phyloP scores from a whole-genome alignment of 768 basidiomycete genomes.

The Ramaria sp. region DNA sequence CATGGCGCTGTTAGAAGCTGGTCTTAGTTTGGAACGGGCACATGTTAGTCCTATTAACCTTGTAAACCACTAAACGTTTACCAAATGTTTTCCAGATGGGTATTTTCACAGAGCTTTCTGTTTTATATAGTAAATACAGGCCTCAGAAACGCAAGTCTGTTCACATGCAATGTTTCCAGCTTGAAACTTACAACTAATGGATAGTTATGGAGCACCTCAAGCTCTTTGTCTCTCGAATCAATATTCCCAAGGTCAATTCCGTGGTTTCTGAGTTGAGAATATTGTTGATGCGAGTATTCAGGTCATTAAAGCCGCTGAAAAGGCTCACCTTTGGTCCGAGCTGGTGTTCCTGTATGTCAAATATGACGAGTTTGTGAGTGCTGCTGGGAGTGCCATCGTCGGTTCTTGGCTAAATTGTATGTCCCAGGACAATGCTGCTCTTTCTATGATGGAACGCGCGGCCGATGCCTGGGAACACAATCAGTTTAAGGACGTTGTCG shows the following conservation, averaged over 20 bases:
- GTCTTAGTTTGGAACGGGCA: slow-evolving; percentile 90
- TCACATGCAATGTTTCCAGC: slow-evolving; percentile 7
- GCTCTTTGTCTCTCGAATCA: slow-evolving; percentile 89
- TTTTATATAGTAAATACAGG: slow-evolving; percentile 89
- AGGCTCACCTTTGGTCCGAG: slow-evolving; percentile 96
- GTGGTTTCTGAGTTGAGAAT: not conserved
- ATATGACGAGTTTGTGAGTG: slow-evolving; percentile 84
- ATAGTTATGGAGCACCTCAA: slow-evolving; percentile 98
- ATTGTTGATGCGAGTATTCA: slow-evolving; percentile 15
- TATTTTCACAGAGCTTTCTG: slow-evolving; percentile 91
- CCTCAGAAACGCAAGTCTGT: slow-evolving; percentile 72
- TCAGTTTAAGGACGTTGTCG: slow-evolving; percentile 97
- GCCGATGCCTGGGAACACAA: slow-evolving; percentile 99
- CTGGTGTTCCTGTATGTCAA: slow-evolving; percentile 98
- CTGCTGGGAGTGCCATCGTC: not conserved
- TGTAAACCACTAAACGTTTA: not conserved
- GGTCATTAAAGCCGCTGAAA: slow-evolving; percentile 94
- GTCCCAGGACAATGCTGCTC: slow-evolving; percentile 81
- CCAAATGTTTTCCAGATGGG: slow-evolving; percentile 53
- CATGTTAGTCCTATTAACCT: slow-evolving; percentile 40
- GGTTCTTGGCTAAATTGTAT: slow-evolving; percentile 4
- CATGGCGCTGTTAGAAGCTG: slow-evolving; percentile 84
- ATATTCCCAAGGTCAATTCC: slow-evolving; percentile 76
- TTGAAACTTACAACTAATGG: slow-evolving; percentile 1
- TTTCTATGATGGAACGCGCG: slow-evolving; percentile 98